phyloP scores from a whole-genome alignment of 805 yeast species.

The Candida mattraensis region DNA sequence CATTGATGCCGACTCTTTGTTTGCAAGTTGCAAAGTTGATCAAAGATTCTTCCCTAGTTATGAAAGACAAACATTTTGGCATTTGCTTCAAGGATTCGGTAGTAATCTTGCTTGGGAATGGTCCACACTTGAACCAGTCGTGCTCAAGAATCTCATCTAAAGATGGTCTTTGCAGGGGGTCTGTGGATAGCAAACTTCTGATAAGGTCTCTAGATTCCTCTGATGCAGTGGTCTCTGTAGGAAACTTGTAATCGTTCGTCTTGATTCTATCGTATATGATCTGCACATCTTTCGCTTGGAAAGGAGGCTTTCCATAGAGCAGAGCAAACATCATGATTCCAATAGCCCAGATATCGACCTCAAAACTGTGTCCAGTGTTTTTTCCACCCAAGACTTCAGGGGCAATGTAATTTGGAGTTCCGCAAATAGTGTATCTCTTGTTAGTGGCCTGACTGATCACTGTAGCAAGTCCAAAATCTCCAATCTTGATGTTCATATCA shows the following conservation, averaged over 20 bases:
- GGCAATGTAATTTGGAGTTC: constrained; percentile 98
- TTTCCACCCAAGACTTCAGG: constrained; percentile 95
- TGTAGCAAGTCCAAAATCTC: constrained; percentile 98
- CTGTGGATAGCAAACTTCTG: constrained; percentile 66
- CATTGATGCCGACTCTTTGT: constrained; percentile 55
- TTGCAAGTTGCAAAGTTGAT: constrained; percentile 67
- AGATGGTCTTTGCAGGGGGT: constrained; percentile 81
- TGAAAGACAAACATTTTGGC: constrained; percentile 55
- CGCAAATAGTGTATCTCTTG: constrained; percentile 91
- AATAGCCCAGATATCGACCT: constrained; percentile 96
- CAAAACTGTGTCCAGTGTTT: constrained; percentile 84
- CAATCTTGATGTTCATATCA: constrained; percentile 90
- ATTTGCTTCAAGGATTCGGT: constrained; percentile 59
- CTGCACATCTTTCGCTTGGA: constrained; percentile 93
- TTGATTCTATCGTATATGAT: constrained; percentile 91
- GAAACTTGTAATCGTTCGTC: constrained; percentile 76
- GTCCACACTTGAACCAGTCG: constrained; percentile 78
- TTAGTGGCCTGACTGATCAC: constrained; percentile 67
- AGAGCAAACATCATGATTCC: constrained; percentile 96
- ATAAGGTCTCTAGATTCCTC: constrained; percentile 73
- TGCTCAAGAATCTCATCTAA: constrained; percentile 76
- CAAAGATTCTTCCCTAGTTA: constrained; percentile 61
- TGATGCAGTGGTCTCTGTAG: constrained; percentile 57
- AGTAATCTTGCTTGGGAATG: constrained; percentile 73
- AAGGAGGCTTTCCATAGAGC: constrained; percentile 93